A percentile compares a stretch with the other conserved stretches of the same genome.
Evolutionary conservation across 768 basidiomycete genomes (phyloP).

Genomic region (Postia placenta): DNA sequence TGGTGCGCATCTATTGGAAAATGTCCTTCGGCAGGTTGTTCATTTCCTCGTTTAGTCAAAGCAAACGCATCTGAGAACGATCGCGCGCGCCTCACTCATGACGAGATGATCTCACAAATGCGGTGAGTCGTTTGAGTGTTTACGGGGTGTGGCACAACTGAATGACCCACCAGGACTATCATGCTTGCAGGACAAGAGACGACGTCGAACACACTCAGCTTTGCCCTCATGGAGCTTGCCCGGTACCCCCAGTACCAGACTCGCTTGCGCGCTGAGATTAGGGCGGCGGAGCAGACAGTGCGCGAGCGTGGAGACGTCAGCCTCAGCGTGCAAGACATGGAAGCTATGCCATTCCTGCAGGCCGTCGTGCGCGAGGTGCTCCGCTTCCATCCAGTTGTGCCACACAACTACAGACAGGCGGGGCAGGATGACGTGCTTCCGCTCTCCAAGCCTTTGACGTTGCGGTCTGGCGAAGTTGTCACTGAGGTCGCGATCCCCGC

Average conservation of each 20-base stretch:
- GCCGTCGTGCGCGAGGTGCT: conserved; percentile 53
- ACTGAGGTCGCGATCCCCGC: conserved; percentile 42
- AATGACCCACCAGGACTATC: conserved; percentile 16
- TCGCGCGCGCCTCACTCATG: conserved; percentile 29
- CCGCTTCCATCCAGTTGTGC: conserved; percentile 47
- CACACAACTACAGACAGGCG: conserved; percentile 47
- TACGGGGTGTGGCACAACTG: too few species aligned
- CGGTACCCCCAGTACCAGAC: conserved; percentile 51
- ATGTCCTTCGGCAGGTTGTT: too few species aligned
- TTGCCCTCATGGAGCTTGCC: conserved; percentile 60
- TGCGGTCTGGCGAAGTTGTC: conserved; percentile 37
- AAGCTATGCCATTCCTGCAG: conserved; percentile 41
- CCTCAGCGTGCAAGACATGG: conserved; percentile 42
- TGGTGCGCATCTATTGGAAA: too few species aligned
- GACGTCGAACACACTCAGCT: conserved; percentile 50
- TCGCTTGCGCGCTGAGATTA: conserved; percentile 55
- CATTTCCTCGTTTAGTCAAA: conserved; percentile 32
- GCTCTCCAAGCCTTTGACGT: conserved; percentile 46
- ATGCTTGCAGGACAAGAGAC: conserved; percentile 46
- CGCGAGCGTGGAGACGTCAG: conserved; percentile 32
- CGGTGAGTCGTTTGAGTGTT: too few species aligned
- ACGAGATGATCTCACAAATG: conserved; percentile 25
- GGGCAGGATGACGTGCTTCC: conserved; percentile 52
- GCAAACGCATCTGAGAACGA: conserved; percentile 47
- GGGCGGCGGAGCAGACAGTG: conserved; percentile 28